Evolutionary conservation across 371 early-diverging fungal species (phyloP), one percentile per base, ranked within the genome.

Genomic region (Mucor plumbeus): DNA sequence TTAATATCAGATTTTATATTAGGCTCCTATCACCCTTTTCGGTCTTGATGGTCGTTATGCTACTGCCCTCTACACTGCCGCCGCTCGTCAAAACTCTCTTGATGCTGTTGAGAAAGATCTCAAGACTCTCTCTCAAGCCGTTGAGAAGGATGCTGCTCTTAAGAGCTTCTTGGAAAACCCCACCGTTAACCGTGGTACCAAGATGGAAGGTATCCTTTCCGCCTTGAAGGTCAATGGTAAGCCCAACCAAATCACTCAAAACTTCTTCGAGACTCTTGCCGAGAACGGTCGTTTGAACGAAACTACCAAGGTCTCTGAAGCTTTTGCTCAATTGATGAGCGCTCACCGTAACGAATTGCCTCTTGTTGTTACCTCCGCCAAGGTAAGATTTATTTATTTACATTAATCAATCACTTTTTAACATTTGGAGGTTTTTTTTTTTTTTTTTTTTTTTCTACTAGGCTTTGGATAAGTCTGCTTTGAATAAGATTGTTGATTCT

Each of bases 21-120:
- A 95, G 94, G 88, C 91, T 56, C 97, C 97, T 36, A 65, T 95
- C 47, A 86, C 88, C 43, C 87, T 98, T 60, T 90, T 92, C 88
- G 96, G 97, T 71, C 91, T 98, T 77, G 95, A 96, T 61, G 99
- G 99, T 73, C 94, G 97, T 74, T 98, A 98, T 77, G 98, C 99
- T 64, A 96, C 97, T 26, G 98, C 99, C 41, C 89, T 98, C 65
- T 98, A 90, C 90, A 87, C 94, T 61, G 99, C 99, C 54, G 97
- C 97, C 33, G 87, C 90, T 72, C 93, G 94, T 77, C 87, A 90
- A 84, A 89, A 92, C 75, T 78, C 77, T 19, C 90, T 97, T 70
- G 89, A 93, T 14, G 79, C 88, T 31, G 97, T 98, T 59, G 97
- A 98, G 75, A 70, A 82, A 63, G 99, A 97, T 62, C 85, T 98